Percentiles rank a stretch among this genome's conserved stretches.
phyloP scores from a whole-genome alignment of 1,284 basidiomycete species.

The Microbotryum scabiosae region DNA sequence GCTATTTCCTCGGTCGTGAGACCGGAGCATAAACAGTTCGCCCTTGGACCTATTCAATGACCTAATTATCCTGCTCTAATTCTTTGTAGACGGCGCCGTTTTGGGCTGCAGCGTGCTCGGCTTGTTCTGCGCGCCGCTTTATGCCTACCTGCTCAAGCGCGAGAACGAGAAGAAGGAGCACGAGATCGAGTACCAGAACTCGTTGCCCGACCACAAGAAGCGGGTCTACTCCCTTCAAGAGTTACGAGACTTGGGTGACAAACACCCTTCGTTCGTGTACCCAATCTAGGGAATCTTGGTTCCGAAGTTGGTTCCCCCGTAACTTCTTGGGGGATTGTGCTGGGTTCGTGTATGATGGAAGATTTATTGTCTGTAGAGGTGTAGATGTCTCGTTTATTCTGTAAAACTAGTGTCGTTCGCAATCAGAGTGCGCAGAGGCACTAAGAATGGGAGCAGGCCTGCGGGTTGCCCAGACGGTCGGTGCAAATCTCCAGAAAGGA shows the following conservation, averaged over 20 bases:
- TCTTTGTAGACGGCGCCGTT: constrained; percentile 51
- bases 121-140: constrained; percentile 48
- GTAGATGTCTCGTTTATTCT: no score
- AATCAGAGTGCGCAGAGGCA: no score
- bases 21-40: constrained; percentile 6
- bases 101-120: constrained; percentile 61
- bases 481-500: no score
- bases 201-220: constrained; percentile 26
- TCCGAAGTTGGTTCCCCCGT: no score
- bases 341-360: no score
- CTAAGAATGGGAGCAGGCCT: no score
- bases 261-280: constrained; percentile 15
- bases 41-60: background rate
- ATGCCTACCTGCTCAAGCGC: constrained; percentile 48
- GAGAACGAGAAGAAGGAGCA: constrained; percentile 48
- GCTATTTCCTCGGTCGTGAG: constrained; percentile 55
- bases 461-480: no score
- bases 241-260: constrained; percentile 31
- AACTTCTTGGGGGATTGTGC: no score
- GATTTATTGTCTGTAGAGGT: no score
- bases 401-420: no score
- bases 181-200: constrained; percentile 15
- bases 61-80: background rate
- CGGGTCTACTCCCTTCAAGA: constrained; percentile 29
- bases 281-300: constrained; percentile 7